A percentile compares a stretch with the other conserved stretches of the same genome.
These are phyloP conservation scores for Halophytophthora batemanensis DNA, from an alignment of 352 stramenopile species.

Conservation along the genomic window DNA sequence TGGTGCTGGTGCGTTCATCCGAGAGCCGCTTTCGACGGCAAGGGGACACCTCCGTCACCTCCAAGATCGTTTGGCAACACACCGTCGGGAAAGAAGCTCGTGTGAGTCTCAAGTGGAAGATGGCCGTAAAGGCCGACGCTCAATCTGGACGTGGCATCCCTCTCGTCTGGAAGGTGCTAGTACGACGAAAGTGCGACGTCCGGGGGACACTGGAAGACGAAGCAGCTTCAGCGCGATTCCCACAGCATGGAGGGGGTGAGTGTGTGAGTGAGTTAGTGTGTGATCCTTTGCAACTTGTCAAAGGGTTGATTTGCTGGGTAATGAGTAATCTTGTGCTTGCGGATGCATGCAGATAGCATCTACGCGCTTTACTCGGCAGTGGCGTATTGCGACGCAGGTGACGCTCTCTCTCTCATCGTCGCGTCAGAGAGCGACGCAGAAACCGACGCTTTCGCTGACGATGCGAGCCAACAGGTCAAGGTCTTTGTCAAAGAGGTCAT, in stretches of 20 bases:
- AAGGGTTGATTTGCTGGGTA: too few relatives aligned
- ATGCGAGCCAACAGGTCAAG: slow-evolving; percentile 8
- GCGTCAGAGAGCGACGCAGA: slow-evolving; percentile 1
- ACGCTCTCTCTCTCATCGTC: slow-evolving; percentile 16
- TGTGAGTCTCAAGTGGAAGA: slow-evolving; percentile 23
- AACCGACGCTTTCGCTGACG: not conserved
- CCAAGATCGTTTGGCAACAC: slow-evolving; percentile 16
- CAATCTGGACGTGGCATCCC: not conserved
- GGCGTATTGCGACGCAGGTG: slow-evolving; percentile 17
- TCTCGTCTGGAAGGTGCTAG: slow-evolving; percentile 18
- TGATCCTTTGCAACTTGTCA: too few relatives aligned
- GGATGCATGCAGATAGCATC: slow-evolving; percentile 1
- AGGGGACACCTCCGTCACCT: not conserved
- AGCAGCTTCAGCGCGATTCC: slow-evolving; percentile 4
- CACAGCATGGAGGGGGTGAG: slow-evolving; percentile 3
- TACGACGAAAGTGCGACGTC: slow-evolving; percentile 17
- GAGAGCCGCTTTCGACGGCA: not conserved
- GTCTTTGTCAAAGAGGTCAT: slow-evolving; percentile 15
- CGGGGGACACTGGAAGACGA: slow-evolving; percentile 11
- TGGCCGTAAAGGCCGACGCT: slow-evolving; percentile 9
- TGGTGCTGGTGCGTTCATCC: slow-evolving; percentile 5
- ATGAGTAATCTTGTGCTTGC: too few relatives aligned
- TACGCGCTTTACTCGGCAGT: slow-evolving; percentile 16
- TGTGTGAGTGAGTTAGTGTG: too few relatives aligned
- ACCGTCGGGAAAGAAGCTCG: slow-evolving; percentile 12